Evolutionary conservation across 345 rosid species (phyloP).

Genomic region (Melaleuca alternifolia): DNA sequence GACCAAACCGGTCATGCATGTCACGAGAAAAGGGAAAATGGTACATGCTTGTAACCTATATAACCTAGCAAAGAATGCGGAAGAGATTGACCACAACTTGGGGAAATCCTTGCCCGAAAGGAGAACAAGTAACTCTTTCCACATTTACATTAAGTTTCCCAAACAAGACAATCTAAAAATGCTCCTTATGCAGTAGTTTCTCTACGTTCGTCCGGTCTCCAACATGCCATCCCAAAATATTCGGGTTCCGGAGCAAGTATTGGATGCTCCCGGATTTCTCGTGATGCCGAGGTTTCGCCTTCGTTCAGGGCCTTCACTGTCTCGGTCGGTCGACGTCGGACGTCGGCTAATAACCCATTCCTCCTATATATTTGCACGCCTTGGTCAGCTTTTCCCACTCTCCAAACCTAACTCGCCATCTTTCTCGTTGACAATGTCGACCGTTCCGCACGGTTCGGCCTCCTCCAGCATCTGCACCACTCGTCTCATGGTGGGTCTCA

Average conservation of each 20-base stretch:
- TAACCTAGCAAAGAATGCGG: no score
- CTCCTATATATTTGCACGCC: not conserved
- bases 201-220: not conserved
- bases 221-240: not conserved
- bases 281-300: not conserved
- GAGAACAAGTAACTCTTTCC: not conserved
- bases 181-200: not conserved
- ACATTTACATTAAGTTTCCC: not conserved
- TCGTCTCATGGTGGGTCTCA: conserved; percentile 74
- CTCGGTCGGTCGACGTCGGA: not conserved
- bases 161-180: not conserved
- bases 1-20: not conserved
- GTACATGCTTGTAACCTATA: no score
- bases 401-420: not conserved
- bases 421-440: conserved; percentile 29
- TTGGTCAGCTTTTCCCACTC: not conserved
- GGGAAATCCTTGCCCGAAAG: no score
- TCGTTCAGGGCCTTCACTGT: not conserved
- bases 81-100: no score
- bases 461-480: conserved; percentile 86
- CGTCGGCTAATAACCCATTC: not conserved
- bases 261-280: not conserved
- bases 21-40: no score
- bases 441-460: conserved; percentile 57
- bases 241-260: not conserved